Evolutionary conservation across 345 rosid genomes (phyloP).

Genomic region (Heritiera littoralis): DNA sequence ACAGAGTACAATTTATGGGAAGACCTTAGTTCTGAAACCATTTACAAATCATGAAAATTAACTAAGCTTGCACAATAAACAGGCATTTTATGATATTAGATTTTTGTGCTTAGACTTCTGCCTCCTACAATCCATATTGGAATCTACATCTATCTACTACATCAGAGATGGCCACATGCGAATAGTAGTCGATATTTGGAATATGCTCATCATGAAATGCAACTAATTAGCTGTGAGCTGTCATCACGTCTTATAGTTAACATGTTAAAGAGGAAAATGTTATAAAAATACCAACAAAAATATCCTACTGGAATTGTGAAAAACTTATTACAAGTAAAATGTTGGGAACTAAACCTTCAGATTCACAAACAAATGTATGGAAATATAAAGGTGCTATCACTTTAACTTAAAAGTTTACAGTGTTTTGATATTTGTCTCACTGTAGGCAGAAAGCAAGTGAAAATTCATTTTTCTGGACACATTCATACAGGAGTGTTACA

Average conservation of each 20-base stretch:
- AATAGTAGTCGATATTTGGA: background rate
- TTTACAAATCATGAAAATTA: background rate
- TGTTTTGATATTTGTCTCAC: background rate
- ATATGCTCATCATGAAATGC: background rate
- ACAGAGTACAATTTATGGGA: background rate
- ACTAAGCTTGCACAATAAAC: background rate
- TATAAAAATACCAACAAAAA: background rate
- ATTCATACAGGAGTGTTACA: background rate
- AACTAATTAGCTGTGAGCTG: background rate
- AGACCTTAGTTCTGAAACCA: background rate
- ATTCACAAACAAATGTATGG: background rate
- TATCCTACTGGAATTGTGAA: background rate
- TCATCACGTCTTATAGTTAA: background rate
- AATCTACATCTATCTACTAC: background rate
- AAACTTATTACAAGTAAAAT: background rate
- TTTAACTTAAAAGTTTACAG: background rate
- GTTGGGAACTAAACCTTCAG: background rate
- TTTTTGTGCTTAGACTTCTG: background rate
- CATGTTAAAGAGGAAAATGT: background rate
- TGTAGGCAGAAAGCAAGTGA: background rate
- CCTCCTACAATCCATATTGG: constrained; percentile 4
- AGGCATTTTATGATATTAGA: background rate
- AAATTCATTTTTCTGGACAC: background rate
- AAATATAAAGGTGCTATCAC: background rate
- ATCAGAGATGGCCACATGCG: background rate